Evolutionary conservation across 1,284 basidiomycete species (phyloP).

Genomic region (Pseudozyma hubeiensis): DNA sequence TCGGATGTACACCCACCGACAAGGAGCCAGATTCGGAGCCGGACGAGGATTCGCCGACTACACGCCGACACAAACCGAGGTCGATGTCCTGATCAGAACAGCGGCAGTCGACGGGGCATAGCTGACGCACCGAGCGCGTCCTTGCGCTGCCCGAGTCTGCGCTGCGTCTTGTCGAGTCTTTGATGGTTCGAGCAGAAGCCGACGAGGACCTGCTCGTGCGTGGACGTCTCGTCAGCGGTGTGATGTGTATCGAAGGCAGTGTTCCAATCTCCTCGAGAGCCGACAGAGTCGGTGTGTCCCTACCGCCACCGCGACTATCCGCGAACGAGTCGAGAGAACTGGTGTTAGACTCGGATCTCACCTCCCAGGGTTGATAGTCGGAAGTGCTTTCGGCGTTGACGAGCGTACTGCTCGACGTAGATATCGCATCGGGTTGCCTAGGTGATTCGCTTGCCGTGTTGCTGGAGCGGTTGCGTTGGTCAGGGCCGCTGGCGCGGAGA

Average conservation of each 20-base stretch:
- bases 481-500: not conserved
- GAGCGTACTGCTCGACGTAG: conserved; percentile 50
- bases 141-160: conserved; percentile 9
- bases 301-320: not conserved
- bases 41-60: conserved; percentile 30
- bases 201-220: not conserved
- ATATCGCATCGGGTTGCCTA: conserved; percentile 37
- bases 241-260: conserved; percentile 33
- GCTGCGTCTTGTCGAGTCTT: conserved; percentile 3
- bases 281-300: conserved; percentile 17
- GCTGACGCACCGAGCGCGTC: conserved; percentile 2
- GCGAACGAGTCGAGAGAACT: conserved; percentile 27
- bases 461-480: not conserved
- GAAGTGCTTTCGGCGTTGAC: conserved; percentile 42
- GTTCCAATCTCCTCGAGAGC: conserved; percentile 32
- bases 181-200: not conserved
- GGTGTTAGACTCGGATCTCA: conserved; percentile 25
- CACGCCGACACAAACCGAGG: conserved; percentile 38
- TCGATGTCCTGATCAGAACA: conserved; percentile 52
- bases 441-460: not conserved
- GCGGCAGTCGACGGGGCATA: conserved; percentile 46
- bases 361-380: conserved; percentile 41
- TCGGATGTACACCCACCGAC: conserved; percentile 31
- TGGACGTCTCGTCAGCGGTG: conserved; percentile 17
- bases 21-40: conserved; percentile 27